Evolutionary conservation across 306 rosid species (phyloP).

Genomic region (Oxytropis ochrocephala): DNA sequence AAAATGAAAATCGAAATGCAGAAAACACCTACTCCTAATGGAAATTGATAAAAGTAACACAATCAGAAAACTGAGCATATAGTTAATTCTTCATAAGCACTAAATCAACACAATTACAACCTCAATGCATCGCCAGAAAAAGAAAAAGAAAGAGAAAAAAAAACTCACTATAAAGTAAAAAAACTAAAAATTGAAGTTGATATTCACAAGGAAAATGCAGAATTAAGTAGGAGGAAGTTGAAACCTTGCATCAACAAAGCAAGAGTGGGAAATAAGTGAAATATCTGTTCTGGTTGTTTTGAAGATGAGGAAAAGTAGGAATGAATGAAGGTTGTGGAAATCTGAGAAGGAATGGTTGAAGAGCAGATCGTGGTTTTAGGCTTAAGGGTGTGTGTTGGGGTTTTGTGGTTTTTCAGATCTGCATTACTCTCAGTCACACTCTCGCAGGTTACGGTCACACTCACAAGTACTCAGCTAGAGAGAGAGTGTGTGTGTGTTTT

Average conservation of each 20-base stretch:
- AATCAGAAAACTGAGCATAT: not conserved
- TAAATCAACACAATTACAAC: conserved; percentile 3
- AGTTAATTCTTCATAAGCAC: not conserved
- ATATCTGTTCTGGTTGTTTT: not conserved
- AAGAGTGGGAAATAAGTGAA: not conserved
- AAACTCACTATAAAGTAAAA: not conserved
- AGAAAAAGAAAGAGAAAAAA: not conserved
- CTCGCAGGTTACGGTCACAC: too few species aligned
- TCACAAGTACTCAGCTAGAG: not conserved
- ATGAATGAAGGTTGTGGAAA: not conserved
- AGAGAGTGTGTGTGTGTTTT: not conserved
- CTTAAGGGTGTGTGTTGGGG: not conserved
- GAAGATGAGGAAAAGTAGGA: conserved; percentile 8
- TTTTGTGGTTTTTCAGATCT: conserved; percentile 30
- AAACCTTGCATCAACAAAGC: not conserved
- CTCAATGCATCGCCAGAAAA: not conserved
- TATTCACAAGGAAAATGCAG: conserved; percentile 9
- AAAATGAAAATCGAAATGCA: not conserved
- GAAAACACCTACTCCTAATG: not conserved
- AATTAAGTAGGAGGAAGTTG: not conserved
- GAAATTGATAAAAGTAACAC: conserved; percentile 8
- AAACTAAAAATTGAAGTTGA: not conserved
- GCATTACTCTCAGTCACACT: conserved; percentile 5
- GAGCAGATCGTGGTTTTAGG: not conserved
- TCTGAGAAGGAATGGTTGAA: not conserved